Evolutionary conservation across 2,329 filamentous ascomycete genomes (phyloP).

Genomic region (Thermomyces lanuginosus): DNA sequence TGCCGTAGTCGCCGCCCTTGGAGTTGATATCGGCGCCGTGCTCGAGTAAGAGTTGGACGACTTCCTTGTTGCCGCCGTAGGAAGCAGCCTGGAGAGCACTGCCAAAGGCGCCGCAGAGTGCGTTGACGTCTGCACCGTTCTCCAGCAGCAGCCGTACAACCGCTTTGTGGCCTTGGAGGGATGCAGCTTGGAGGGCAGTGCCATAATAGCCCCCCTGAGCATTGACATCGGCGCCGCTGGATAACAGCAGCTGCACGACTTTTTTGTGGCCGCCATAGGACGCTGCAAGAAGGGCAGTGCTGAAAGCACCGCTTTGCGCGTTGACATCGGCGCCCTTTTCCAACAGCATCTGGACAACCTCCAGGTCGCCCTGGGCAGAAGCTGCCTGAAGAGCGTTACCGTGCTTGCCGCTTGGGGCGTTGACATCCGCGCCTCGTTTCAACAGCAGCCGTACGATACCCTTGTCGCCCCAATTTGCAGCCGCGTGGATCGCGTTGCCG

Average conservation of each 20-base stretch:
- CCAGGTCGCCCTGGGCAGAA: constrained; percentile 2
- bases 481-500: constrained; percentile 8
- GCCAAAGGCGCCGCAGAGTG: constrained; percentile 1
- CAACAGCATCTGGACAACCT: constrained; percentile 4
- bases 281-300: constrained; percentile 10
- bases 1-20: background rate
- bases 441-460: constrained; percentile 11
- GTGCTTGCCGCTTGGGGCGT: constrained; percentile 7
- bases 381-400: constrained; percentile 5
- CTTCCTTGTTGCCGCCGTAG: constrained; percentile 3
- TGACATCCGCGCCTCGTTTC: constrained; percentile 12
- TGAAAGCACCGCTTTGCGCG: constrained; percentile 4
- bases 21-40: background rate
- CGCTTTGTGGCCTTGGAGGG: constrained; percentile 13
- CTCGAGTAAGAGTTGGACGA: constrained; percentile 5
- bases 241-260: constrained; percentile 10
- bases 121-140: background rate
- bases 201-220: constrained; percentile 2
- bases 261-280: constrained; percentile 6
- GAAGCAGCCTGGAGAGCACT: constrained; percentile 2
- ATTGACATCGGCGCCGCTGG: constrained; percentile 7
- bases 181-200: constrained; percentile 13
- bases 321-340: constrained; percentile 5
- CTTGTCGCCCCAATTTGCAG: constrained; percentile 6
- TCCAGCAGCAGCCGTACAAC: background rate